A percentile compares a stretch with the other conserved stretches of the same genome.
These are phyloP conservation scores for Haplographium delicatum DNA, from an alignment of 495 filamentous ascomycete genomes.

Conservation along the genomic window DNA sequence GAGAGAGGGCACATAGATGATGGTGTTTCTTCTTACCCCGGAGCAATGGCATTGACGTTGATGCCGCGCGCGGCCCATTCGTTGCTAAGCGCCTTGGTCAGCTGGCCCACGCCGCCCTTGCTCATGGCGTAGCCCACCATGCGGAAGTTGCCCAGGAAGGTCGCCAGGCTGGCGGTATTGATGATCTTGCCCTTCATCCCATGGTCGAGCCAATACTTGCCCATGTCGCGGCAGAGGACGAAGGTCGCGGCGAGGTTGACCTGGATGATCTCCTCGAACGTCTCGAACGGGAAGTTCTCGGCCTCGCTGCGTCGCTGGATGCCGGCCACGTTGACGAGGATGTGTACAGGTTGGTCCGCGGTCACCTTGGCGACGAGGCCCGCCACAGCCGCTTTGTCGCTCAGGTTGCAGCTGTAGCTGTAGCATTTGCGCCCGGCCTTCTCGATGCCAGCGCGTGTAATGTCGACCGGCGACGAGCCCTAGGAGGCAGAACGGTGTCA, in stretches of 20 bases:
- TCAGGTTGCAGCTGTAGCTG: conserved; percentile 52
- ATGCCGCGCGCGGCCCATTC: conserved; percentile 76
- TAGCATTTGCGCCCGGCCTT: conserved; percentile 58
- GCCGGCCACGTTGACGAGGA: conserved; percentile 68
- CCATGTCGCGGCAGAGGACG: conserved; percentile 72
- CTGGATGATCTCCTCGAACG: conserved; percentile 77
- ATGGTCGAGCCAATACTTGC: conserved; percentile 65
- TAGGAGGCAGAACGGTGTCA: not conserved
- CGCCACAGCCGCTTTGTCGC: not conserved
- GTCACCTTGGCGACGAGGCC: conserved; percentile 57
- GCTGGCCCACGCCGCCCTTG: conserved; percentile 77
- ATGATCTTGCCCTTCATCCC: conserved; percentile 69
- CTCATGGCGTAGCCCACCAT: conserved; percentile 82
- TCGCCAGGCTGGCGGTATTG: conserved; percentile 77
- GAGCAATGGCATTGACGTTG: conserved; percentile 73
- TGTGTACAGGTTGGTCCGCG: conserved; percentile 47
- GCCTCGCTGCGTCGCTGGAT: conserved; percentile 73
- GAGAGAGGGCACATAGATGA: too few species aligned
- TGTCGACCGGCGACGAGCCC: too few species aligned
- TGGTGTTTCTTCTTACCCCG: too few species aligned
- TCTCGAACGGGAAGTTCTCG: conserved; percentile 67
- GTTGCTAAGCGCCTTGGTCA: conserved; percentile 82
- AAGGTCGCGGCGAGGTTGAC: conserved; percentile 79
- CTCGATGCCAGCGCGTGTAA: too few species aligned
- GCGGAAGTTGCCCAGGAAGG: conserved; percentile 83